A percentile compares a stretch with the other conserved stretches of the same genome.
Evolutionary conservation across 2,329 filamentous ascomycete species (phyloP).

Genomic region (Aspergillus melleus): DNA sequence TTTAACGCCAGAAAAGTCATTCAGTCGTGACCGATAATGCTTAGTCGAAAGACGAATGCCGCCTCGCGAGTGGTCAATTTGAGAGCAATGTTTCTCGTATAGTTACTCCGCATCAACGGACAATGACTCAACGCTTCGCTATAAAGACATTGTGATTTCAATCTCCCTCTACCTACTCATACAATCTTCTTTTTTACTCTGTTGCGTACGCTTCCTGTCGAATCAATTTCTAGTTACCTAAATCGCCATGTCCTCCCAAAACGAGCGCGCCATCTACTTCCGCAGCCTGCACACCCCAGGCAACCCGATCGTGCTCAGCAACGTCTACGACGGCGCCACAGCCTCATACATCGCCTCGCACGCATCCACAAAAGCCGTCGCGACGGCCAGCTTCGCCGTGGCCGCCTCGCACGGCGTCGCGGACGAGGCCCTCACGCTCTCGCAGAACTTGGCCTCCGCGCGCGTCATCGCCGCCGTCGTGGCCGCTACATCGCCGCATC

Average conservation of each 20-base stretch:
- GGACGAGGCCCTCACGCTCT: conserved; percentile 52
- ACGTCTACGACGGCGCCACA: conserved; percentile 56
- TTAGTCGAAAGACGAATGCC: neutral
- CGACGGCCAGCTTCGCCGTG: conserved; percentile 55
- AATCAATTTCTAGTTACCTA: neutral
- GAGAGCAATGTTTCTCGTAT: conserved; percentile 10
- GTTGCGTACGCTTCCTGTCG: neutral
- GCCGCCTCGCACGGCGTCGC: conserved; percentile 47
- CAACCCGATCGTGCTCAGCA: conserved; percentile 55
- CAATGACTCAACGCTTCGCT: neutral
- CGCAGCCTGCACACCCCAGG: conserved; percentile 52
- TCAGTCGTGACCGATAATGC: no score
- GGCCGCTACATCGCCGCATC: neutral
- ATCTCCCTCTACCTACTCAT: neutral
- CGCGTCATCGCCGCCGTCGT: conserved; percentile 47
- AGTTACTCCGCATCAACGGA: neutral
- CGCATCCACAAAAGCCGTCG: conserved; percentile 42
- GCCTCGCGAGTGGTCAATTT: conserved; percentile 15
- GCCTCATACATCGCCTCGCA: conserved; percentile 47
- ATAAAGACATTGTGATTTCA: neutral
- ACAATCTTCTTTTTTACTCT: neutral
- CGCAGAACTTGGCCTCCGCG: conserved; percentile 53
- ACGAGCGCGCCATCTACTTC: conserved; percentile 32
- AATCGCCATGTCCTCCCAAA: conserved; percentile 8
- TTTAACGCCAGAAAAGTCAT: no score